Base-by-base conservation (phyloP, 169 alveolate genomes). In the Plasmodium yoelii region DNA sequence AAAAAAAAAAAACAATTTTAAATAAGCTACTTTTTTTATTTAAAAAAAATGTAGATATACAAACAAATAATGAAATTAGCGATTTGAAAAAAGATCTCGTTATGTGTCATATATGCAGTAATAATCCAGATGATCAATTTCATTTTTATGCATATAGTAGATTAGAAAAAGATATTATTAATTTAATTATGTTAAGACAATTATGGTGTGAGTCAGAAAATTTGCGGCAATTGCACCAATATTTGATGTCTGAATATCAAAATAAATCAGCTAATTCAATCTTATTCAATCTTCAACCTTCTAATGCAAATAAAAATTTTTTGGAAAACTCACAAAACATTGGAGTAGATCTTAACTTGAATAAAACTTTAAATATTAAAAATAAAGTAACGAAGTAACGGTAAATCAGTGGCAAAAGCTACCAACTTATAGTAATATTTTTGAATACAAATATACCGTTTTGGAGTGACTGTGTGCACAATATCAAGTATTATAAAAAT, bases 91-190 rank as follows among this genome's bases (percentile, higher is more conserved):
- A 82, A 34, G 90, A 82, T 82, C 34, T 82, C 15, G 90, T 82
- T 7, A 82, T 82, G 90, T 82, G 90, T 19, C 90, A 82, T 53
- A 82, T 82, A 15, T 82, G 90, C 49, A 82, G 82, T 82, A 82
- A 82, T 49, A 82, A 82, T 56, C 90, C 90, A 3, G 90, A 82
- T 67, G 90, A 82, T 28, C 90, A 67, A 56, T 82, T 82, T n/a
- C 90, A 82, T 28, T 82, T 65, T 82, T 82, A 82, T 82, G 90
- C 90, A 44, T 82, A 82, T 71, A 82, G 90, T 28, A 82, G 90
- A 82, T 55, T 82, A 67, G 90, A 82, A 67, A 82, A 82, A 19
- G 90, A 82, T 28, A 82, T 82, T 19, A 82, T 82, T 9, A 82
- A 82, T 82, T 82, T 82, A 65, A 82, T 82, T 13, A 82, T 70